Conservation (phyloP, 208 protist genomes). For the Willaertia magna region DNA sequence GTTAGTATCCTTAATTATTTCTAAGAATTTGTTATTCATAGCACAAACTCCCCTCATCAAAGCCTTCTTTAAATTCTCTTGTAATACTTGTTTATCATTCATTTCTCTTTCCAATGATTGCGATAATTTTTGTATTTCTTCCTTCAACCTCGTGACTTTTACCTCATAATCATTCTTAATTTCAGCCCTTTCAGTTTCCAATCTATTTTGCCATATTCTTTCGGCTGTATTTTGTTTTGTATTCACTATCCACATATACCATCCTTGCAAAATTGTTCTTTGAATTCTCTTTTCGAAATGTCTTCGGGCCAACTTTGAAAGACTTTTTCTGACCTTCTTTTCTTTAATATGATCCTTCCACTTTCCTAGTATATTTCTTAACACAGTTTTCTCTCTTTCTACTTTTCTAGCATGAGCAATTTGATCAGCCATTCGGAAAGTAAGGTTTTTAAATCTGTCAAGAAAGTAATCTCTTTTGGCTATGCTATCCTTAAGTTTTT, state of each 20-base stretch:
- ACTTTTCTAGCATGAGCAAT: not conserved
- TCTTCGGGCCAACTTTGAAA: not conserved
- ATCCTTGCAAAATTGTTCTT: not conserved
- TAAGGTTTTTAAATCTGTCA: not conserved
- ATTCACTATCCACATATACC: not conserved
- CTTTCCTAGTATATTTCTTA: not conserved
- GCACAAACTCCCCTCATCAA: slow-evolving; percentile 1
- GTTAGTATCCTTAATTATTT: slow-evolving; percentile 3
- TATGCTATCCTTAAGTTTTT: not conserved
- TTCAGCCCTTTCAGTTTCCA: not conserved
- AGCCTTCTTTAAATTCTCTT: slow-evolving; percentile 3
- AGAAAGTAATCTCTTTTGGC: not conserved
- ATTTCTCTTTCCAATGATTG: not conserved
- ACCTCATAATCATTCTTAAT: not conserved
- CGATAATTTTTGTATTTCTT: not conserved
- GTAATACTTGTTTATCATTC: not conserved
- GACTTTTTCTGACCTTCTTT: not conserved
- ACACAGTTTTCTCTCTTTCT: not conserved
- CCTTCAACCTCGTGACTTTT: not conserved
- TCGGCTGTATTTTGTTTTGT: not conserved
- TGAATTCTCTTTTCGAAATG: not conserved
- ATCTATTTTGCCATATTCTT: not conserved
- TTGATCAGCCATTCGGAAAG: not conserved
- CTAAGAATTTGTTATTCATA: slow-evolving; percentile 8
- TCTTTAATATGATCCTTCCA: not conserved